A percentile compares a stretch with the other conserved stretches of the same genome.
phyloP scores from a whole-genome alignment of 1,139 yeast genomes.

The Magnusiomyces sp. region DNA sequence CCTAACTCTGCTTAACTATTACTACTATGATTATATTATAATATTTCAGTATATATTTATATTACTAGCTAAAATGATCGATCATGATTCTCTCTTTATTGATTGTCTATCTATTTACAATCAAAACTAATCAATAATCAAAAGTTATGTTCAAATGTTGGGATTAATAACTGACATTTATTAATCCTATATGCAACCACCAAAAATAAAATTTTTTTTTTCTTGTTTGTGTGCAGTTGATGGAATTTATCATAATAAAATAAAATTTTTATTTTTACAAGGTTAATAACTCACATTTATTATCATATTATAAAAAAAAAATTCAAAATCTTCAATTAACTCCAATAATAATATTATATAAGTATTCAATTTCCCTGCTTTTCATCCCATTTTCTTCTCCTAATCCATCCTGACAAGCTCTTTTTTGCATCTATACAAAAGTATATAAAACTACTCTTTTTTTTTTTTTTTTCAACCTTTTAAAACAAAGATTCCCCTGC shows the following conservation, averaged over 20 bases:
- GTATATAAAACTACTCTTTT: not conserved
- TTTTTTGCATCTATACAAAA: not conserved
- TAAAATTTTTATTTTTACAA: not conserved
- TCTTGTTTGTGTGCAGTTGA: not conserved
- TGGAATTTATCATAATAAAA: not conserved
- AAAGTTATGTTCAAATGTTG: not conserved
- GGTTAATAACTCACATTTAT: not conserved
- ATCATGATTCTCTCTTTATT: no score
- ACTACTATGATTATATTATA: no score
- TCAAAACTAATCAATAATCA: not conserved
- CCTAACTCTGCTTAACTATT: no score
- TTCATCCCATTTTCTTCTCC: not conserved
- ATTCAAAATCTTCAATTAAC: not conserved
- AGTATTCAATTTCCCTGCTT: not conserved
- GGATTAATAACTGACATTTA: no score
- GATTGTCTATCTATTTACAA: no score
- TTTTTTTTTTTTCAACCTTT: not conserved
- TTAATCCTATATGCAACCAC: no score
- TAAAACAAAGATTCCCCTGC: not conserved
- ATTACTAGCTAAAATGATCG: no score
- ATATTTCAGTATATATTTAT: no score
- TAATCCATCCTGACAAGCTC: no score
- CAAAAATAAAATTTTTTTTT: not conserved
- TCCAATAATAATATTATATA: not conserved
- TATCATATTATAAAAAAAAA: not conserved